Percentiles rank a stretch among this genome's conserved stretches.
phyloP scores from a whole-genome alignment of 1,139 yeast species.

The Kurtzmaniella natalensis region DNA sequence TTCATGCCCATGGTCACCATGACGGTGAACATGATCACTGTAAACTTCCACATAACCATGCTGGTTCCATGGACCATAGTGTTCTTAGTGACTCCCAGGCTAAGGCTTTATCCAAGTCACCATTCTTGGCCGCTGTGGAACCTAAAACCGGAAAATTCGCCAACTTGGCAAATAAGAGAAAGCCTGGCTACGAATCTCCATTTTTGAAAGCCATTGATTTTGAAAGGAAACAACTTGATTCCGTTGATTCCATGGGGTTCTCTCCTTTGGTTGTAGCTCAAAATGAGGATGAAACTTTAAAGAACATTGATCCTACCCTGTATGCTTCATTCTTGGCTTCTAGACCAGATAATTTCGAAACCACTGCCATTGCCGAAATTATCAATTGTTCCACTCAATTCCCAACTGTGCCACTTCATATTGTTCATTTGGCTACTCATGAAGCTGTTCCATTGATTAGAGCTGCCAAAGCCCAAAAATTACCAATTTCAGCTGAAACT shows the following conservation, averaged over 20 bases:
- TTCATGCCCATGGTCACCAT: slow-evolving; percentile 16
- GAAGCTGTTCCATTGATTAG: slow-evolving; percentile 71
- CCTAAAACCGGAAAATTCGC: slow-evolving; percentile 52
- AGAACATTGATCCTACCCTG: slow-evolving; percentile 56
- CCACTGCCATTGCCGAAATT: slow-evolving; percentile 72
- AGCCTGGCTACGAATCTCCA: slow-evolving; percentile 13
- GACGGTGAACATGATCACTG: slow-evolving; percentile 30
- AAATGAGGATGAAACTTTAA: slow-evolving; percentile 37
- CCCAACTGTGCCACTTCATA: slow-evolving; percentile 74
- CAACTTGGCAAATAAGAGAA: slow-evolving; percentile 33
- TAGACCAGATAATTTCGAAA: slow-evolving; percentile 84
- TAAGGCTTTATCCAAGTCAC: slow-evolving; percentile 49
- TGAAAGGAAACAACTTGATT: slow-evolving; percentile 7
- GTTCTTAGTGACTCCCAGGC: slow-evolving; percentile 48
- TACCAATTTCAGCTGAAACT: slow-evolving; percentile 78
- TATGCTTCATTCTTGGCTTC: slow-evolving; percentile 77
- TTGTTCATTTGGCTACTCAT: slow-evolving; percentile 85
- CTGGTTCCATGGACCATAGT: slow-evolving; percentile 32
- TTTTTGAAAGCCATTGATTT: slow-evolving; percentile 13
- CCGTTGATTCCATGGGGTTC: slow-evolving; percentile 10
- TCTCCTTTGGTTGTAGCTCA: slow-evolving; percentile 49
- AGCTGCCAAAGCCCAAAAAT: slow-evolving; percentile 56
- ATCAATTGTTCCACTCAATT: slow-evolving; percentile 54
- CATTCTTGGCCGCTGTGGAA: slow-evolving; percentile 51
- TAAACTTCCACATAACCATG: slow-evolving; percentile 36